phyloP scores from a whole-genome alignment of 805 yeast species.

The Barnettozyma sucrosica region DNA sequence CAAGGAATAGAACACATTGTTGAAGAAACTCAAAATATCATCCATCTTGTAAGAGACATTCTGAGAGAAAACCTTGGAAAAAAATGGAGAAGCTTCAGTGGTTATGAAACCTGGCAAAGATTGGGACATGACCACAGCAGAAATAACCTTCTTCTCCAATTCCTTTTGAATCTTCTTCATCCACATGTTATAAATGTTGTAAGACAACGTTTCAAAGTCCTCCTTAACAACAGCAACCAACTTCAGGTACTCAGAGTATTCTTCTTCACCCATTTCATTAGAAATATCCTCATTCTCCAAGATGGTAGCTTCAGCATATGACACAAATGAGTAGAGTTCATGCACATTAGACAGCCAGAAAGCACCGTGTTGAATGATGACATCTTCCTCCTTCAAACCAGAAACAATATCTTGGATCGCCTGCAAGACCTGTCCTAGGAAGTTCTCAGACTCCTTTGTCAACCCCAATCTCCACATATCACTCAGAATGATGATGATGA shows the following conservation, averaged over 20 bases:
- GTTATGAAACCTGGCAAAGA: slow-evolving; percentile 94
- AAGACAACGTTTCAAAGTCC: slow-evolving; percentile 88
- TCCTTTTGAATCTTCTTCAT: slow-evolving; percentile 90
- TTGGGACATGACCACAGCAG: slow-evolving; percentile 94
- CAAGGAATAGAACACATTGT: slow-evolving; percentile 89
- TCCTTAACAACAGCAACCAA: slow-evolving; percentile 88
- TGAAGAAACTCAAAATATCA: slow-evolving; percentile 83
- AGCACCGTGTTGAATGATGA: slow-evolving; percentile 79
- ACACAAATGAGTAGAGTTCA: slow-evolving; percentile 89
- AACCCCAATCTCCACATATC: slow-evolving; percentile 98
- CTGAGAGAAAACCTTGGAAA: slow-evolving; percentile 74
- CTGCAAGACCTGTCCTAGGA: slow-evolving; percentile 82
- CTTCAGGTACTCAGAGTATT: slow-evolving; percentile 82
- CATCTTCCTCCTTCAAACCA: slow-evolving; percentile 75
- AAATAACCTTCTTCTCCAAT: slow-evolving; percentile 82
- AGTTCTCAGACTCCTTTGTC: slow-evolving; percentile 85
- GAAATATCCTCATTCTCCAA: slow-evolving; percentile 74
- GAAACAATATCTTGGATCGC: slow-evolving; percentile 83
- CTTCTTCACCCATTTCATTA: slow-evolving; percentile 82
- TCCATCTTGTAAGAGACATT: slow-evolving; percentile 84
- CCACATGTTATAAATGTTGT: slow-evolving; percentile 95
- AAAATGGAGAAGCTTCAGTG: slow-evolving; percentile 71
- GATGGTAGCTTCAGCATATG: slow-evolving; percentile 90
- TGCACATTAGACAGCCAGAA: slow-evolving; percentile 97
- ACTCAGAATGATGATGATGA: slow-evolving; percentile 82